Percentiles rank a stretch among this genome's conserved stretches.
Evolutionary conservation across 768 basidiomycete genomes (phyloP).

Genomic region (Suillus subluteus): DNA sequence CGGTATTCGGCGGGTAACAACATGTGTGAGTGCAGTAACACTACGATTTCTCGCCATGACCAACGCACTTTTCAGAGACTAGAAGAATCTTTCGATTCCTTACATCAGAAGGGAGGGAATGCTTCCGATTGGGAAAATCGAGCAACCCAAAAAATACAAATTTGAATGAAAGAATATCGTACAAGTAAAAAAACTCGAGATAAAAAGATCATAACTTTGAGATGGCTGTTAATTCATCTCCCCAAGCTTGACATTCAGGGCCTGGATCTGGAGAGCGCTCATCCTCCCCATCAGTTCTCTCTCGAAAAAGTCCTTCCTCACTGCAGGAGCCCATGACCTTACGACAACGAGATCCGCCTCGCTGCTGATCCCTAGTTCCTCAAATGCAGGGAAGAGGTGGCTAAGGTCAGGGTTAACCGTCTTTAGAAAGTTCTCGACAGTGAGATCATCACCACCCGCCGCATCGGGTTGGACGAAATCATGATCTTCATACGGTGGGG

Average conservation of each 20-base stretch:
- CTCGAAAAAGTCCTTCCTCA: background rate
- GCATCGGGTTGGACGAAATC: background rate
- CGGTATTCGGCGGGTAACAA: background rate
- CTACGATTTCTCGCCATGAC: background rate
- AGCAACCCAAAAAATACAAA: background rate
- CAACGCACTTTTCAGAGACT: background rate
- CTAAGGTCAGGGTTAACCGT: background rate
- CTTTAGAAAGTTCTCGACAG: background rate
- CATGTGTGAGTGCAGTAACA: background rate
- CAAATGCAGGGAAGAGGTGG: background rate
- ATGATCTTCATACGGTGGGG: background rate
- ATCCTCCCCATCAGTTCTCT: conserved; percentile 1
- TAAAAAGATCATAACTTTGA: background rate
- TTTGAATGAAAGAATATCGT: background rate
- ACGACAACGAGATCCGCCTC: conserved; percentile 1
- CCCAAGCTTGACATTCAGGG: background rate
- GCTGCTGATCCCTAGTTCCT: background rate
- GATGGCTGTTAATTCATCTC: background rate
- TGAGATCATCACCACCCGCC: too few species aligned
- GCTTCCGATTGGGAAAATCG: background rate
- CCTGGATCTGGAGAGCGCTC: background rate
- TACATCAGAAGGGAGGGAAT: background rate
- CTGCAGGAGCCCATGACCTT: background rate
- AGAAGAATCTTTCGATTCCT: background rate
- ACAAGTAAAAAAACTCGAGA: background rate